Conservation (phyloP, 345 rosid genomes). For the Salix brachista region DNA sequence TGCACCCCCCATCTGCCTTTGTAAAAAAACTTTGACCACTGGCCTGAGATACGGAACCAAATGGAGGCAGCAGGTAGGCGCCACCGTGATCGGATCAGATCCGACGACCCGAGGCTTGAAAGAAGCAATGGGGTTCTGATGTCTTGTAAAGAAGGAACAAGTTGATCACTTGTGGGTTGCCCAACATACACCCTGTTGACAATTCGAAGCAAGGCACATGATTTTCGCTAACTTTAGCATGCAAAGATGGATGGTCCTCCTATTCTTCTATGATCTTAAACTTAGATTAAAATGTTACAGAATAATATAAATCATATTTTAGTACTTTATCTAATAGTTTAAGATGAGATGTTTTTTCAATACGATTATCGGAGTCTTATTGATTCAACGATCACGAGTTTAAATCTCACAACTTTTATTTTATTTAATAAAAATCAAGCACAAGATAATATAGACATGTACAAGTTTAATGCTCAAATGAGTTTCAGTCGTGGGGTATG, state of each 20-base stretch:
- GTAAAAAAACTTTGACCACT: not conserved
- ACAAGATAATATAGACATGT: no score
- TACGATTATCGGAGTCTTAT: no score
- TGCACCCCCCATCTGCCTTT: not conserved
- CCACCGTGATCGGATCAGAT: not conserved
- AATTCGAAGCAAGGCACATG: not conserved
- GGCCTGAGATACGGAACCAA: not conserved
- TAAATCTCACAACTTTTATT: no score
- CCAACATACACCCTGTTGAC: not conserved
- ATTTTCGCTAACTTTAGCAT: not conserved
- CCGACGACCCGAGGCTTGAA: not conserved
- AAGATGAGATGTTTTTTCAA: no score
- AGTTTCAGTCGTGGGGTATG: no score
- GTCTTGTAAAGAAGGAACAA: not conserved
- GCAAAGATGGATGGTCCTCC: not conserved
- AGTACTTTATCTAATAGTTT: fast-evolving
- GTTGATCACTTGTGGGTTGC: not conserved
- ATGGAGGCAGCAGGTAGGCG: not conserved
- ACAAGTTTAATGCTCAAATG: no score
- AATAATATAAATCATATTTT: no score
- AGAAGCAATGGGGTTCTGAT: not conserved
- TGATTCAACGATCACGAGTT: no score
- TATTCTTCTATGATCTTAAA: no score
- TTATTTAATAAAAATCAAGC: no score
- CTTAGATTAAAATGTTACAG: no score